Evolutionary conservation across 768 basidiomycete species (phyloP).

Genomic region (Leccinum disarticulatum): DNA sequence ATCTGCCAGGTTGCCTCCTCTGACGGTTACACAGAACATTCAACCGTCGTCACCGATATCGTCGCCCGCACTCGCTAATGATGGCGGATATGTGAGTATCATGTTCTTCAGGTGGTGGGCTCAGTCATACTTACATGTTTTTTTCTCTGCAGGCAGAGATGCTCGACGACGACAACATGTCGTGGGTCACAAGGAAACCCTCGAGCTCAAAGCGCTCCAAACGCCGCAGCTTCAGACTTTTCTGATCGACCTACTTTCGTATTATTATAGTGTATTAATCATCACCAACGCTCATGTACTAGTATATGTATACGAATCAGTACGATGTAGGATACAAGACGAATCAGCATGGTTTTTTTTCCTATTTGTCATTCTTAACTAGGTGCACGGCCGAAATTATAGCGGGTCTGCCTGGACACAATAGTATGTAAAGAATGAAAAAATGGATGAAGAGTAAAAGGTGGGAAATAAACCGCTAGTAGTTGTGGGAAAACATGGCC

Average conservation of each 20-base stretch:
- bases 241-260: conserved; percentile 7
- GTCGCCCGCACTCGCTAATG: conserved; percentile 1
- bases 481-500: too few relatives aligned
- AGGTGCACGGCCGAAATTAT: too few relatives aligned
- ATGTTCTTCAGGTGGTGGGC: background rate
- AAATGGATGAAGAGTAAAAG: too few relatives aligned
- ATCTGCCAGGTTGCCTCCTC: background rate
- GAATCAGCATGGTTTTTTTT: background rate
- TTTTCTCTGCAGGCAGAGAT: conserved; percentile 21
- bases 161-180: conserved; percentile 33
- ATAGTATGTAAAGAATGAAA: too few relatives aligned
- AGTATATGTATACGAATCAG: conserved; percentile 5
- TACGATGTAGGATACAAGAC: conserved; percentile 12
- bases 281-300: background rate
- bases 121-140: background rate
- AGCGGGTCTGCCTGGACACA: too few relatives aligned
- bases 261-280: conserved; percentile 4
- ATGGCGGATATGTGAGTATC: conserved; percentile 17
- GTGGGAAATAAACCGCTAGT: too few relatives aligned
- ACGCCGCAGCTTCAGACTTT: conserved; percentile 8
- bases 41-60: conserved; percentile 12
- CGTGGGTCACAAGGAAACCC: conserved; percentile 18
- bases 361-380: background rate
- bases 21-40: conserved; percentile 6
- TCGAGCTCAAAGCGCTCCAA: conserved; percentile 7